These are phyloP conservation scores for Salicornia ramosissima DNA, from an alignment of 148 eudicot species.

Conservation along the genomic window DNA sequence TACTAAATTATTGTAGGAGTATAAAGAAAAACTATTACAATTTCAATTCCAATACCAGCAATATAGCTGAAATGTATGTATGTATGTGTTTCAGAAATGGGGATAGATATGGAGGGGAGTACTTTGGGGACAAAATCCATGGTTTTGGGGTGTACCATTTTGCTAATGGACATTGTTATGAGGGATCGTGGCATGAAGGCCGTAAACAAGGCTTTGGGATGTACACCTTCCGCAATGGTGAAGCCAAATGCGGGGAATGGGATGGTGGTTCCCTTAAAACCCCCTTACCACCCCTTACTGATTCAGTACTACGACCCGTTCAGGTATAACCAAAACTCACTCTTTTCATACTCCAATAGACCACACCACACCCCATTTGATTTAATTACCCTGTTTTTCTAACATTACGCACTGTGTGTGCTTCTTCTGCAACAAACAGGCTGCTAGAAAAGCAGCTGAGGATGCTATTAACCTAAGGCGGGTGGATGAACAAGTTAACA, in stretches of 20 bases:
- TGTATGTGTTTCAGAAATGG: constrained; percentile 57
- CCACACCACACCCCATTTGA: too few species aligned
- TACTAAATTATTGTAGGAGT: too few species aligned
- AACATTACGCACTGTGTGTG: too few species aligned
- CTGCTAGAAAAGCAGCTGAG: constrained; percentile 75
- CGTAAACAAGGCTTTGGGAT: constrained; percentile 85
- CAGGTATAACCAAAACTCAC: constrained; percentile 39
- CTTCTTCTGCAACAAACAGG: constrained; percentile 34
- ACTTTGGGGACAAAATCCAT: constrained; percentile 85
- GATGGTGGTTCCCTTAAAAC: constrained; percentile 59
- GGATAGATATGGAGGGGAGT: constrained; percentile 90
- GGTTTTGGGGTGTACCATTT: constrained; percentile 93
- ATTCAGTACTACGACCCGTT: constrained; percentile 69
- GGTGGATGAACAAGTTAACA: constrained; percentile 79
- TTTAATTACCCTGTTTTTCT: background rate
- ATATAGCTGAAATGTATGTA: too few species aligned
- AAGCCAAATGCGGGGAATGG: constrained; percentile 78
- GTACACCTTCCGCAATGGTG: constrained; percentile 79
- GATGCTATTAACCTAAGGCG: constrained; percentile 53
- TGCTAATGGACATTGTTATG: constrained; percentile 79
- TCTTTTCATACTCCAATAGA: background rate
- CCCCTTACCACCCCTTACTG: constrained; percentile 43
- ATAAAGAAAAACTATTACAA: too few species aligned
- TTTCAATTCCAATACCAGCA: too few species aligned
- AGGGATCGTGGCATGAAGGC: constrained; percentile 98